Evolutionary conservation across 176 grass and related monocot genomes (phyloP), one percentile per base, ranked within the genome.

Genomic region (Luzula sylvatica): DNA sequence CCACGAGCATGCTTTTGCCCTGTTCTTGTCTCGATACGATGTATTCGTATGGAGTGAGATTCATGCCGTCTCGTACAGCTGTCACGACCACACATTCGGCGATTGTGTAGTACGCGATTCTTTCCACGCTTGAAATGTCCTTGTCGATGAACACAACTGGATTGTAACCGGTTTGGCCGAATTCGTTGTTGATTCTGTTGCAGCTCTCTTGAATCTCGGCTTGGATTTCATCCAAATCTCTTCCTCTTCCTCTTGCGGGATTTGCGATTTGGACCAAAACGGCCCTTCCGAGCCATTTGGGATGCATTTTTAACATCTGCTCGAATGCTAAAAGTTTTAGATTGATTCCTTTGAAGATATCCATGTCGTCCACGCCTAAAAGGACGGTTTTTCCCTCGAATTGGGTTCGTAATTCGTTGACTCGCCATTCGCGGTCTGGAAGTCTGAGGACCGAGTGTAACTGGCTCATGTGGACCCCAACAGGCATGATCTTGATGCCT

Each of bases 401-500:
- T 55, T 92, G 81, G 42, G 73, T 74, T 40, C 46, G 68, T 26
- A 98, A 68, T 71, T 92, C 82, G 2, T 75, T 65, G 7, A 98
- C 77, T 30, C 78, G 58, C 74, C 68, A 76, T 19, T 92, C 81
- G 55, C 70, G 76, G 39, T 90, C 86, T 0, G 93, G 78, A 65
- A 87, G 61, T 21, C 65, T 28, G 26, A 98, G 75, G 7, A 79
- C 75, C 0, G 82, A 53, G 42, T 90, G 46, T 54, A 98, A 8
- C 50, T 98, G 93, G 19, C 79, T 85, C 93, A 98, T 92, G 65
- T 98, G 86, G 55, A 98, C 38, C 16, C 93, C 93, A 5, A 98
- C 82, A 0, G 93, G 93, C 93, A 98, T 87, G 72, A 98, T 98
- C 57, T 98, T 98, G 71, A 98, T 98, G 35, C 93, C 86, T 3